A percentile compares a stretch with the other conserved stretches of the same genome.
phyloP scores from a whole-genome alignment of 331 rosid genomes.

The Rhamnella rubrinervis region DNA sequence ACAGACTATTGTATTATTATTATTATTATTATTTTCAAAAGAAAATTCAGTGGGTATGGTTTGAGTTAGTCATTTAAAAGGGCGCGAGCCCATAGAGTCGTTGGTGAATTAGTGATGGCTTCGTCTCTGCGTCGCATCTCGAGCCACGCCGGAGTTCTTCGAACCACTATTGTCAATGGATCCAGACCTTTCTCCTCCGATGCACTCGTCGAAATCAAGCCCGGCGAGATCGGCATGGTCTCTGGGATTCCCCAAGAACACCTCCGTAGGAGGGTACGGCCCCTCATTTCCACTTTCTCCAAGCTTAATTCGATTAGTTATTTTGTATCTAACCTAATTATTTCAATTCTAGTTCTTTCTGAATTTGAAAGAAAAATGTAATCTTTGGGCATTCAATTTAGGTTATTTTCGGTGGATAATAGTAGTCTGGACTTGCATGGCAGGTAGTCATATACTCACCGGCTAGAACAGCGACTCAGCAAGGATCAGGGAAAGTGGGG shows the following conservation, averaged over 20 bases:
- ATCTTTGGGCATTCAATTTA: not conserved
- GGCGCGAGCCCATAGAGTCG: conserved; percentile 6
- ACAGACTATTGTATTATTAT: too few relatives aligned
- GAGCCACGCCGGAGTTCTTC: conserved; percentile 48
- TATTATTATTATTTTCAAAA: not conserved
- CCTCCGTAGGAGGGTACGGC: conserved; percentile 57
- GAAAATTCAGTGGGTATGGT: not conserved
- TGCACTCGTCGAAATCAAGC: conserved; percentile 62
- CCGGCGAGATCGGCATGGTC: conserved; percentile 90
- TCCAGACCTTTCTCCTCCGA: conserved; percentile 55
- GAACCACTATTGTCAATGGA: conserved; percentile 39
- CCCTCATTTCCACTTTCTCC: conserved; percentile 3
- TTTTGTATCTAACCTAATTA: not conserved
- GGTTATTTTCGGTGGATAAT: conserved; percentile 1
- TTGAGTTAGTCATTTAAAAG: not conserved
- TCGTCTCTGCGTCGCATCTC: conserved; percentile 57
- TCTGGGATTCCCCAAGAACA: conserved; percentile 94
- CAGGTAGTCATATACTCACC: conserved; percentile 96
- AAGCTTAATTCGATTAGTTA: not conserved
- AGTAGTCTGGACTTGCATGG: conserved; percentile 9
- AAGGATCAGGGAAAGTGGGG: conserved; percentile 98
- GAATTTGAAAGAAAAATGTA: not conserved
- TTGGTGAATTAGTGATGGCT: conserved; percentile 51
- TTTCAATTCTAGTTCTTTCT: not conserved
- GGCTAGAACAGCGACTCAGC: conserved; percentile 93